Evolutionary conservation across 1,284 basidiomycete genomes (phyloP), one percentile per base, ranked within the genome.

Genomic region (Albatrellus sp.): DNA sequence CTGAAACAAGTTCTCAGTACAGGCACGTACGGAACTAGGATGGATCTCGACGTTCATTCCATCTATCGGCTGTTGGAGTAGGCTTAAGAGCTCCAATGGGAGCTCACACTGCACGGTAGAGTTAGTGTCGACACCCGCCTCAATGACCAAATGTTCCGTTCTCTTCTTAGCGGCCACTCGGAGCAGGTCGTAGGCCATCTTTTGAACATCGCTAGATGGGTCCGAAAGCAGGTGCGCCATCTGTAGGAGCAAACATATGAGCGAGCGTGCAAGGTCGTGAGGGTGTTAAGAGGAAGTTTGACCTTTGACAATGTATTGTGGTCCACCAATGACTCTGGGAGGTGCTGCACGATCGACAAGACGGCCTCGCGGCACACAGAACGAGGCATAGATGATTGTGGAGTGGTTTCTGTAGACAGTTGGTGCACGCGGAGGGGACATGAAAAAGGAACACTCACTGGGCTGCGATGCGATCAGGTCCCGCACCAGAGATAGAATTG

Each of bases 121-220:
- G 43, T 78, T 75, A 0, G 71, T 67, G 48, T 85, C 81, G 7
- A 91, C 78, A 31, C 83, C 90, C 4, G 83, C 80, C 56, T 96
- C 89, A 31, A 96, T 73, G 14, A 93, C 88, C 37, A 92, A 68
- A 46, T 83, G 62, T 47, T 89, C 83, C 0, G 88, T 90, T 37
- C 75, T 71, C 55, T 77, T 78, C 54, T 67, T 65, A 8, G 86
- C 77, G 5, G 82, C 77, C 32, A 65, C 66, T 37, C 68, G 70
- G 14, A 90, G 65, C 4, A 91, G 65, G 38, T 69, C 65, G 57
- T 88, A 88, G 0, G 79, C 73, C 65, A 80, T 78, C 53, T 75
- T 75, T 52, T 86, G 83, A 1, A 88, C 79, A 19, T 73, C 69
- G 4, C 67, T 55, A 0, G 80, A 85, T 1, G 73, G 60, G 52